Base-by-base conservation (phyloP, 1,284 basidiomycete genomes). In the Cryptococcus sp. region DNA sequence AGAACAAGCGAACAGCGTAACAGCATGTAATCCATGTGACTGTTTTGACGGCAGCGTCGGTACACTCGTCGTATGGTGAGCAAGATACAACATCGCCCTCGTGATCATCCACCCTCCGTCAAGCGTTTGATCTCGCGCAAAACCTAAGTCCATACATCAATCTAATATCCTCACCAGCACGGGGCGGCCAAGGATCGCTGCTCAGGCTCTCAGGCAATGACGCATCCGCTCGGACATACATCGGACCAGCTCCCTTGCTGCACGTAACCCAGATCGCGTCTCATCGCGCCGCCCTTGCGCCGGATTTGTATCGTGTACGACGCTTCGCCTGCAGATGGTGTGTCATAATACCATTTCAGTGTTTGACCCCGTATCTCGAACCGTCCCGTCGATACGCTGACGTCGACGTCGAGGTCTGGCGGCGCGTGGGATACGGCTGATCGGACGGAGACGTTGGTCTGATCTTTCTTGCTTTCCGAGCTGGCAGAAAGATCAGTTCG, bases 341-440 rank as follows among this genome's bases (percentile, higher is more conserved):
- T 82, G 35, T 83, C 82, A 73, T 96, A 94, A 83, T 86, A 93
- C 94, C 94, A 98, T 65, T 82, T 82, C 54, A 98, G 75, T 40
- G 79, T 83, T 79, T 84, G 83, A 2, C 90, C 91, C 8, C 85
- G 80, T 8, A 90, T 79, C 60, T 82, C 82, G 81, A 85, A 91
- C 41, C 81, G 72, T 1, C 93, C 93, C 1, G 81, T 82, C 3
- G 88, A 88, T 10, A 87, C 81, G 19, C 79, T 74, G 43, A 85
- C 73, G 27, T 79, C 73, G 20, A 87, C 61, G 38, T 73, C 72
- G 22, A 82, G 65, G 38, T 59, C 60, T 19, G 75, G 57, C 3
- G 61, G 41, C 19, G 46, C 35, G 8, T 50, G 13, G 23, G 27
- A 10, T 13, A 61, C 46, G 22, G 60, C 42, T 13, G 63, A 52